Evolutionary conservation across 306 rosid species (phyloP), one percentile per base, ranked within the genome.

Genomic region (Cyamopsis tetragonoloba): DNA sequence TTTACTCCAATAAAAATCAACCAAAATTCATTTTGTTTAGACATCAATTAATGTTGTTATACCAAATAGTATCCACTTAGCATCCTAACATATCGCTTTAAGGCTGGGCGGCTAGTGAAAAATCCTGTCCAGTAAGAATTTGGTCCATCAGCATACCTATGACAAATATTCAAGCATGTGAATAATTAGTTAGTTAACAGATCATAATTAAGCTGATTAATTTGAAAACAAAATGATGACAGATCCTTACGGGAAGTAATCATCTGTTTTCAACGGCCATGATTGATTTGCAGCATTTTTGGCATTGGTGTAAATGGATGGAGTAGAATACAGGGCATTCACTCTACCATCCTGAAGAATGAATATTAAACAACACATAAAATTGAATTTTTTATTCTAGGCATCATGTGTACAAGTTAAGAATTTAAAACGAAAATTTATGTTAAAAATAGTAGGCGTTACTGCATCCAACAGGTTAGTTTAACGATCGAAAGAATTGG

Each of bases 291-390:
- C 96, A 48, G 87, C 91, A 66, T 89, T 66, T 80, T 92, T 92
- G 12, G 87, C 98, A 63, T 84, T 48, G 0, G 95, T 84, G 67
- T 92, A 92, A 67, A 87, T 24, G 50, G 98, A 92, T 66, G 98
- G 98, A 31, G 98, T 92, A 61, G 98, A 92, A 66, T 92, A 92
- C 59, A 92, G 77, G 56, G 92, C 98, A 82, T 92, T 89, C 53
- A 92, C 79, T 68, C 88, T 83, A 41, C 98, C 91, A 18, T 92
- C 95, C 98, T 92, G 82, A 70, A 77, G 51, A 76, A 96, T 92
- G 82, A 70, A 77, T 44, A 76, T 64, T 78, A 47, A 75, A 56
- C 17, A 42, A n/a, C n/a, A n/a, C n/a, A n/a, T n/a, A n/a, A n/a
- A n/a, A n/a, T n/a, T n/a, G n/a, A n/a, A n/a, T n/a, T n/a, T n/a